Evolutionary conservation across 2,329 filamentous ascomycete genomes (phyloP), one percentile per base, ranked within the genome.

Genomic region (Aureobasidium leucospermi): DNA sequence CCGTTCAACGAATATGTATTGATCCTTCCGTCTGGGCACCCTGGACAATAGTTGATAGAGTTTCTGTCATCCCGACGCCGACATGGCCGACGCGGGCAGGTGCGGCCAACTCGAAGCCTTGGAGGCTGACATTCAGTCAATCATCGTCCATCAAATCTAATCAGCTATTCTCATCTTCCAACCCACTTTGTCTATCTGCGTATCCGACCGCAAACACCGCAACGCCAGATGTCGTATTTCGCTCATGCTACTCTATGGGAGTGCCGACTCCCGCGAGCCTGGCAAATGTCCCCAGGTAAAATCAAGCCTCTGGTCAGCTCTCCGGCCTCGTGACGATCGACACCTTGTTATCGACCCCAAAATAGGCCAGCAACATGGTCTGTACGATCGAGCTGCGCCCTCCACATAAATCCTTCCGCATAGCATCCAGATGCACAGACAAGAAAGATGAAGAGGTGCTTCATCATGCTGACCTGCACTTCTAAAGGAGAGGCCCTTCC

Each of bases 11-110:
- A 41, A 13, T 4, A 34, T 41, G 48, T 52, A 29, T 55, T 23
- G 28, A 55, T 42, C 28, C 51, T 53, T 19, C 51, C 39, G 51
- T 43, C 51, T n/a, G 38, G 39, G 51, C 28, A 43, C 34, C 51
- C 28, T 43, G 11, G 23, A 19, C 23, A 29, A n/a, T 7, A 31
- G 23, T 13, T 28, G 47, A 23, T 39, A 36, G 48, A 39, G 36
- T 6, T 41, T 16, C 15, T 29, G 48, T 39, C 48, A n/a, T 41
- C 19, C 48, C 48, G 23, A 15, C 48, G 36, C 48, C 48, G 48
- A 52, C 15, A 16, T 28, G 39, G 48, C 34, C 47, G 47, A 49
- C 16, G 11, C 19, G 32, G 51, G 38, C 36, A 53, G 49, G 19
- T 43, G 39, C 51, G 51, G 51, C 51, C 51, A 38, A 43, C 2